Evolutionary conservation across 768 basidiomycete species (phyloP), one percentile per base, ranked within the genome.

Genomic region (Phlegmacium glaucopus): DNA sequence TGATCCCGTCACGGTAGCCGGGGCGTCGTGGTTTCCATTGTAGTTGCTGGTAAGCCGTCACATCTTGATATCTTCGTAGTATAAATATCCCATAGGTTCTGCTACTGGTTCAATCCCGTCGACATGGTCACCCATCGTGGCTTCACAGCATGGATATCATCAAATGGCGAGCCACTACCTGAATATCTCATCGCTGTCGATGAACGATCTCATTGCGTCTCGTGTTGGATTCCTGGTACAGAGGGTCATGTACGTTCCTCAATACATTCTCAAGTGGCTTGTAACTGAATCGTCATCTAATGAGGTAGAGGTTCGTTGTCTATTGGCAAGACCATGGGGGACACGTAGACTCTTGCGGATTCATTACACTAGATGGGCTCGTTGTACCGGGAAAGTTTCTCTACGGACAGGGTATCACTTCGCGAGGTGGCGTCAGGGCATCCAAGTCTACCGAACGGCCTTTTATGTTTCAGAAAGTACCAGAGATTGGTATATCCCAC

Each of bases 81-180:
- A 10, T 6, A n/a, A 11, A 34, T n/a, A 34, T 6, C 4, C 32
- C 4, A n/a, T 34, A 34, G n/a, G 3, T n/a, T 34, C 32, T 34
- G 32, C 4, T 6, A 34, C 32, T 34, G 32, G 11, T n/a, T n/a
- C n/a, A n/a, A n/a, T n/a, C n/a, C n/a, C n/a, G n/a, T 22, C 42
- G 50, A 41, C 25, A 80, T 80, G 76, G 72, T 83, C 49, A 72
- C 72, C 0, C 76, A 78, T 61, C 74, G 76, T 13, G 79, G 75
- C 6, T 87, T 86, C 63, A 82, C 82, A 11, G 84, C 85, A 17
- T 88, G 86, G 81, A 80, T 89, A 44, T 68, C 70, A 29, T 76
- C 72, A 34, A 74, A 79, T 27, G 78, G 74, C 4, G 53, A 69
- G 46, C 57, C 63, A 9, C 56, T 87, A 9, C 72, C 68, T 4